A percentile compares a stretch with the other conserved stretches of the same genome.
phyloP scores from a whole-genome alignment of 495 filamentous ascomycete species.

The Cercophora samala region DNA sequence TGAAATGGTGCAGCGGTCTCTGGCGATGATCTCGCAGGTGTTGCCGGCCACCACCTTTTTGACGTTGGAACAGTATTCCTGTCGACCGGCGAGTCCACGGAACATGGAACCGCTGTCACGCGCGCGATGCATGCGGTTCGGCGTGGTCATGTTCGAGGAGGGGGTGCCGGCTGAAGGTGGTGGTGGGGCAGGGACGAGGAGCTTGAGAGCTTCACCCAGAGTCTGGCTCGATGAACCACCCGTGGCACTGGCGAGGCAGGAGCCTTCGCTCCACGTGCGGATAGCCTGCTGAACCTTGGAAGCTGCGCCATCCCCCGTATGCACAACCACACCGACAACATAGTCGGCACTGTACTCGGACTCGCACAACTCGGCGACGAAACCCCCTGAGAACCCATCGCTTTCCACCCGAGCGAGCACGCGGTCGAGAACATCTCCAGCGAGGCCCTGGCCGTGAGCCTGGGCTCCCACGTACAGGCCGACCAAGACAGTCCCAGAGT shows the following conservation, averaged over 20 bases:
- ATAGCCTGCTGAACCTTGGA: not conserved
- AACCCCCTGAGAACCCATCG: not conserved
- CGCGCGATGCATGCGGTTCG: not conserved
- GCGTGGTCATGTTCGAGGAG: not conserved
- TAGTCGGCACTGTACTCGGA: not conserved
- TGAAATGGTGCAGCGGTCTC: not conserved
- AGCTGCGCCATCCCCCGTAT: not conserved
- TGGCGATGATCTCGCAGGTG: not conserved
- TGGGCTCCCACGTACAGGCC: not conserved
- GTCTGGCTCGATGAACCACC: not conserved
- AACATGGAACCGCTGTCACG: not conserved
- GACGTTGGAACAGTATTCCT: not conserved
- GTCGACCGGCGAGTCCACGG: not conserved
- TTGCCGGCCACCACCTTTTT: not conserved
- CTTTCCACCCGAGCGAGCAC: not conserved
- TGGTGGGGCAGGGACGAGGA: not conserved
- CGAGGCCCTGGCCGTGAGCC: not conserved
- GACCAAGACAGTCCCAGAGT: not conserved
- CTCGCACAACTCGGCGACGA: not conserved
- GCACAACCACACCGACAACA: not conserved
- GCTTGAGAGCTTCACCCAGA: not conserved
- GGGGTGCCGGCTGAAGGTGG: not conserved
- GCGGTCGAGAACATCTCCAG: not conserved
- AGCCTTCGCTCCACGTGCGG: not conserved
- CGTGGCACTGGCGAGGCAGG: not conserved